phyloP scores from a whole-genome alignment of 2,329 filamentous ascomycete genomes.

The Lecanicillium sp. region DNA sequence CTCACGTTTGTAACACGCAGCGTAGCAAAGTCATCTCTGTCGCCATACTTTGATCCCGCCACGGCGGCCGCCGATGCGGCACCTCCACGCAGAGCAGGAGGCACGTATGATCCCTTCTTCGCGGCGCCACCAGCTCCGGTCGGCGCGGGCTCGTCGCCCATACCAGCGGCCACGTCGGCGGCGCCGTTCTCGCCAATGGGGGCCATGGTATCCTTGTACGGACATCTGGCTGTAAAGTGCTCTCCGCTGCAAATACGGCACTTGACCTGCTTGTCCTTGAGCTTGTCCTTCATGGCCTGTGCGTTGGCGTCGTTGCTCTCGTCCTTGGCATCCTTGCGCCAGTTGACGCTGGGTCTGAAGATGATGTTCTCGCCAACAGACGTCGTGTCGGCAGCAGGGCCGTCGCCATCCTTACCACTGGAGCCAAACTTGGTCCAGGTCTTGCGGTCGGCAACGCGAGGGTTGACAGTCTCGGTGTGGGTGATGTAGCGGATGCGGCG shows the following conservation, averaged over 20 bases:
- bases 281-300: constrained; percentile 67
- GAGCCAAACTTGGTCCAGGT: constrained; percentile 88
- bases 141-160: constrained; percentile 39
- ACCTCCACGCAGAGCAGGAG: constrained; percentile 78
- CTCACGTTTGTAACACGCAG: constrained; percentile 94
- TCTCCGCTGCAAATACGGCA: constrained; percentile 98
- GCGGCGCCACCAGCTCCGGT: constrained; percentile 41
- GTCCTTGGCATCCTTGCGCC: constrained; percentile 82
- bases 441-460: constrained; percentile 90
- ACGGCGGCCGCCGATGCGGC: constrained; percentile 53
- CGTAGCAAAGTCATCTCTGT: constrained; percentile 93
- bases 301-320: constrained; percentile 68
- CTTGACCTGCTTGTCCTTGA: constrained; percentile 99
- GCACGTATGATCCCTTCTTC: constrained; percentile 82
- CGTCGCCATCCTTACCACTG: constrained; percentile 74
- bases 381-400: constrained; percentile 83
- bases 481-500: constrained; percentile 89
- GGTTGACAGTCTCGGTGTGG: constrained; percentile 90
- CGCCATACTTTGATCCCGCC: constrained; percentile 71
- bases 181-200: constrained; percentile 57
- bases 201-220: constrained; percentile 99
- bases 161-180: constrained; percentile 47
- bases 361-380: constrained; percentile 96
- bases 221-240: constrained; percentile 98
- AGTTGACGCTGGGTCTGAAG: constrained; percentile 88